phyloP scores from a whole-genome alignment of 352 stramenopile genomes.

The Pythium sukuiense region DNA sequence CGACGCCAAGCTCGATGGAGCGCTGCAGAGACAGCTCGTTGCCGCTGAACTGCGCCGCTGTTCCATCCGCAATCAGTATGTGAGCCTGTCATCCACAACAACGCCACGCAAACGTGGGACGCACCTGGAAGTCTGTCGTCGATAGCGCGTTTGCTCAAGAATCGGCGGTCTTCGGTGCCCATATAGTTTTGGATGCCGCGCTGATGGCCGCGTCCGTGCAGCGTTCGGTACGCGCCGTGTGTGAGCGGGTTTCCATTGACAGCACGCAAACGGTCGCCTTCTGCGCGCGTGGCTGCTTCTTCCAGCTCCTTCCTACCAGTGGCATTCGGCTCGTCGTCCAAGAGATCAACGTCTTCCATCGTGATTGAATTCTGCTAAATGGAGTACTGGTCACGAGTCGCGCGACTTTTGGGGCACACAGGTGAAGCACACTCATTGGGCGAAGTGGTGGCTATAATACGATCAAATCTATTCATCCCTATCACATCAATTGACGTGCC shows the following conservation, averaged over 20 bases:
- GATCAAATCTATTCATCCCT: constrained; percentile 23
- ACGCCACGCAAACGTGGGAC: background rate
- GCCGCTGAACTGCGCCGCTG: constrained; percentile 39
- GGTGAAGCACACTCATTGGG: background rate
- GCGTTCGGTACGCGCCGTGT: constrained; percentile 34
- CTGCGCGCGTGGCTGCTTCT: constrained; percentile 8
- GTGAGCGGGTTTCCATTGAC: constrained; percentile 48
- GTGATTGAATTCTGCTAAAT: background rate
- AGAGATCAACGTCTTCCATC: constrained; percentile 18
- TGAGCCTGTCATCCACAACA: background rate
- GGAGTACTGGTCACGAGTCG: background rate
- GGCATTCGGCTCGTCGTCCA: background rate
- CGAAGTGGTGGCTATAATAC: constrained; percentile 5
- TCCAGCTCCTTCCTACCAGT: background rate
- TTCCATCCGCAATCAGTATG: background rate
- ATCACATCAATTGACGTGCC: constrained; percentile 11
- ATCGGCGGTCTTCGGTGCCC: constrained; percentile 42
- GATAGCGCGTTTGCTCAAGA: constrained; percentile 39
- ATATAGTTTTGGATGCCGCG: constrained; percentile 37
- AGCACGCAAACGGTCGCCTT: constrained; percentile 38
- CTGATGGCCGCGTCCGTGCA: constrained; percentile 22
- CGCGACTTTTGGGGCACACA: background rate
- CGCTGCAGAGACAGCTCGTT: constrained; percentile 44
- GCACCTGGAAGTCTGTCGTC: constrained; percentile 34
- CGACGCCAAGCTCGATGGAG: constrained; percentile 54